phyloP scores from a whole-genome alignment of 768 basidiomycete genomes.

The Cyathus striatus region DNA sequence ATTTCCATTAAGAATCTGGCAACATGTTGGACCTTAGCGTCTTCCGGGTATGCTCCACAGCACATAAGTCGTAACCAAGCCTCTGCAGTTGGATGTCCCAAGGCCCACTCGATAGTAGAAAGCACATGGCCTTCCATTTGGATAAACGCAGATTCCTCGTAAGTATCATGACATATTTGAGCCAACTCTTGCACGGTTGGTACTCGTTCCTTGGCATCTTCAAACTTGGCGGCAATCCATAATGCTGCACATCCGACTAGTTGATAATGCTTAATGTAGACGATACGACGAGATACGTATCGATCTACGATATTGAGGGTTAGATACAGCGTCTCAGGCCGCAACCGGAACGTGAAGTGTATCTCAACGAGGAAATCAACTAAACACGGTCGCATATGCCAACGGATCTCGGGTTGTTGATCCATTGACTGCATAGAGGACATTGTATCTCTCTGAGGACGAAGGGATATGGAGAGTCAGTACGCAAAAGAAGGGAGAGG shows the following conservation, averaged over 20 bases:
- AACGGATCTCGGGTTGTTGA: conserved; percentile 96
- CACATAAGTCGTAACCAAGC: conserved; percentile 90
- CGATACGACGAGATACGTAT: conserved; percentile 96
- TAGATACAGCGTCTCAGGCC: conserved; percentile 97
- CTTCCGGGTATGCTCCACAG: conserved; percentile 71
- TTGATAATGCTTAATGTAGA: conserved; percentile 99
- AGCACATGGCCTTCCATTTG: conserved; percentile 99
- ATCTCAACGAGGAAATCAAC: conserved; percentile 99
- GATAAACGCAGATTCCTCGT: conserved; percentile 95
- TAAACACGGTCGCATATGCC: conserved; percentile 99
- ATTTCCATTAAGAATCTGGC: conserved; percentile 99
- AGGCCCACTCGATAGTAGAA: conserved; percentile 91
- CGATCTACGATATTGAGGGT: conserved; percentile 99
- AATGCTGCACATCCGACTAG: conserved; percentile 97
- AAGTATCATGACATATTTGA: conserved; percentile 93
- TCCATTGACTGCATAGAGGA: conserved; percentile 96
- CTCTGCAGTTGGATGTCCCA: conserved; percentile 97
- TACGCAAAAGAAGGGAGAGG: conserved; percentile 11
- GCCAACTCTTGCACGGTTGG: conserved; percentile 93
- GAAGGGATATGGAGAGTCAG: conserved; percentile 5
- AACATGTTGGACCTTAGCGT: conserved; percentile 88
- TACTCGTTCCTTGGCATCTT: conserved; percentile 97
- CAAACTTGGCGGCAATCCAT: conserved; percentile 99
- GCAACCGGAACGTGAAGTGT: conserved; percentile 95
- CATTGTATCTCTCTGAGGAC: conserved; percentile 70